Evolutionary conservation across 805 yeast species (phyloP), one percentile per base, ranked within the genome.

Genomic region (Candida glaebosa): DNA sequence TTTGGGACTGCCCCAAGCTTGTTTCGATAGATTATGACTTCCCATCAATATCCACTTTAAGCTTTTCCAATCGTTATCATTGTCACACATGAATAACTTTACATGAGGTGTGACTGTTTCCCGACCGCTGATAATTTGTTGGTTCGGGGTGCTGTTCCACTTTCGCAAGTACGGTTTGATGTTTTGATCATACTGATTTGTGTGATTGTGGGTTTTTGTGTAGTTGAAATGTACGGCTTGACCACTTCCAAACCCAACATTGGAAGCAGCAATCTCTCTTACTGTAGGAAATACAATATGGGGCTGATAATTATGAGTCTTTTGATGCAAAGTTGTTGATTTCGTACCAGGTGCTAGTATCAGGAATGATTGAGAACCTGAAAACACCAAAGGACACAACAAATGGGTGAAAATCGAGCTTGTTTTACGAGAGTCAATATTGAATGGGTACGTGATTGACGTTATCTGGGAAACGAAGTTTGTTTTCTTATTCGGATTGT

Each of bases 11-110:
- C 96, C 96, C 96, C 96, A 87, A 1, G 95, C 96, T 45, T 79
- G 84, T 41, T 77, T 77, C 24, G 90, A 82, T 31, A 86, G 53
- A 53, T 87, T 87, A 24, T 87, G 84, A 37, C 89, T 82, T 0
- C 93, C 84, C 54, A 84, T 67, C 31, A 84, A 57, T 15, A 81
- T 73, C 95, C 95, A 87, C 38, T 76, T 73, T 4, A 84, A 55
- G 2, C 76, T 62, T 26, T 60, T 50, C 58, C 73, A 77, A 38
- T 69, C 52, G 48, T 78, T 79, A 3, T 72, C 73, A 9, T 82
- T 73, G 40, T 67, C 73, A 47, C 78, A 71, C 43, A 78, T 53
- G 50, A 84, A 79, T 24, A 85, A 76, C 58, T 87, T 87, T 10
- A 82, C 80, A 60, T 87, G 96, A 1, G 82, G 79, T 2, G 82